Base-by-base conservation (phyloP, 331 rosid genomes). In the Arachis monticola region DNA sequence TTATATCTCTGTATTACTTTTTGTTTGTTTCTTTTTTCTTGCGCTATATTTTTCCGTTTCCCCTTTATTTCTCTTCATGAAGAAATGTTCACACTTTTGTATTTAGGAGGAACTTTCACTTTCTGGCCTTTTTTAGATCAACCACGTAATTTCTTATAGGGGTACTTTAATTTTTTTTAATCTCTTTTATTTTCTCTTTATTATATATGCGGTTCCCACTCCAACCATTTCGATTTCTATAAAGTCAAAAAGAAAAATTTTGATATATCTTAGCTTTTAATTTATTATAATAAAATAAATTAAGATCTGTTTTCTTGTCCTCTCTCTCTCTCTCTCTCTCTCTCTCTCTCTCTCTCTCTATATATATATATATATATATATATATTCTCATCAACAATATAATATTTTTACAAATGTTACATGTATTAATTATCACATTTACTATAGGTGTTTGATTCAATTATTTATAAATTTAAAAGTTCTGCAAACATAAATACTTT, bases 41-140 rank as follows among this genome's bases (percentile, higher is more conserved):
- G 70, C 76, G 44, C 44, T 55, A 51, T 53, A 31, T 70, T 57
- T 55, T 32, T 50, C 40, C 40, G 5, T 35, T 51, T 22, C 2
- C 7, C 40, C 74, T 27, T 35, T 35, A 35, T 35, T 35, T 60
- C 77, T 72, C 69, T 69, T 52, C 63, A 4, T 40, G 60, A 53
- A 70, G 72, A 44, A 70, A 75, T 63, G 52, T 74, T 73, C 77
- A 67, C 61, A 70, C 85, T 66, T 77, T 59, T 70, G 75, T 72
- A 84, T 80, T 78, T 65, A 38, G 45, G 76, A 81, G 81, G 83
- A 81, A 70, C 87, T 86, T 89, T 87, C 88, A 75, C 90, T 84
- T 87, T 89, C 90, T 83, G 79, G 81, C 81, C 84, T 80, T 91
- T 63, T 80, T 91, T 64, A 76, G 84, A 84, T 53, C 59, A 13